phyloP scores from a whole-genome alignment of 192 early-diverging fungal species.

The Coemansia sp. region DNA sequence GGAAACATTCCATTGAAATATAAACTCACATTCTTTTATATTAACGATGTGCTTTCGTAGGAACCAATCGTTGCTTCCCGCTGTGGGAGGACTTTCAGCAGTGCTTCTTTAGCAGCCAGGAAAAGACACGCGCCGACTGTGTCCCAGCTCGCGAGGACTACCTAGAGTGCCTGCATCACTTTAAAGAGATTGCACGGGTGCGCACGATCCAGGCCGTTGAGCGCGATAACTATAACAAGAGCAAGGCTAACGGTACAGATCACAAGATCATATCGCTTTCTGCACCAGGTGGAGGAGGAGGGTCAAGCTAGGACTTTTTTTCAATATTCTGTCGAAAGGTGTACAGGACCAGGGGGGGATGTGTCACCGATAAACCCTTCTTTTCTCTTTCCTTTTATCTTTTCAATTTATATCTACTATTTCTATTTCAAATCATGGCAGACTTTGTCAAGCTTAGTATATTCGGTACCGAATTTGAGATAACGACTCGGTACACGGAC shows the following conservation, averaged over 20 bases:
- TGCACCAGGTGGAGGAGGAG: background rate
- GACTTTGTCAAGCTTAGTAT: conserved; percentile 75
- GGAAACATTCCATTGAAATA: background rate
- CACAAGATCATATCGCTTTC: conserved; percentile 46
- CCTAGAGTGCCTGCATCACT: conserved; percentile 93
- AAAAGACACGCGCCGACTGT: conserved; percentile 77
- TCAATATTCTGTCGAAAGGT: background rate
- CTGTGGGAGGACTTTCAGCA: conserved; percentile 98
- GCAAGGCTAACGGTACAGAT: conserved; percentile 44
- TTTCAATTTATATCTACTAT: background rate
- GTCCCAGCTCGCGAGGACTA: conserved; percentile 85
- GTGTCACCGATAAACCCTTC: background rate
- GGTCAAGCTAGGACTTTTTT: no score
- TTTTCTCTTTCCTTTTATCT: background rate
- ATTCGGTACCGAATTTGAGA: conserved; percentile 82
- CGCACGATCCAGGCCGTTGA: conserved; percentile 53
- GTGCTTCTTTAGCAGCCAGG: conserved; percentile 75
- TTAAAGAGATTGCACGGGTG: conserved; percentile 73
- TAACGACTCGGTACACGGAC: conserved; percentile 85
- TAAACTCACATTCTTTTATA: background rate
- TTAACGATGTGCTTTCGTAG: conserved; percentile 31
- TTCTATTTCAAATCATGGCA: conserved; percentile 49
- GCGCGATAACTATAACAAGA: conserved; percentile 44
- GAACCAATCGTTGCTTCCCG: conserved; percentile 89
- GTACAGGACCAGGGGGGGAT: background rate